Evolutionary conservation across 768 basidiomycete species (phyloP).

Genomic region (Podaxis sp.): DNA sequence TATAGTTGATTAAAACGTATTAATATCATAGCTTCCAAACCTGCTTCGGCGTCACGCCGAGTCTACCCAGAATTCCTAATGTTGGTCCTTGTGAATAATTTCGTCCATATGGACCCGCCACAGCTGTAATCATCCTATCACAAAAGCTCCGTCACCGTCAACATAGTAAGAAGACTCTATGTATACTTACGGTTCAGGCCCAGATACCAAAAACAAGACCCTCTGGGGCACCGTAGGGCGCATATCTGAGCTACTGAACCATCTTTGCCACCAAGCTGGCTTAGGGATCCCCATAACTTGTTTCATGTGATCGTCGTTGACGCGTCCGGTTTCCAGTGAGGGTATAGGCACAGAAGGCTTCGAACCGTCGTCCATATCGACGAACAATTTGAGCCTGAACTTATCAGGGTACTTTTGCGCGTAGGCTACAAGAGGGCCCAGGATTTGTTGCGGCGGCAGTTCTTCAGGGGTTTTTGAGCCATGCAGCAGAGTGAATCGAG

Average conservation of each 20-base stretch:
- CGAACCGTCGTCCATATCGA: conserved; percentile 42
- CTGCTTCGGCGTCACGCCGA: conserved; percentile 59
- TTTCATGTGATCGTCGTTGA: conserved; percentile 46
- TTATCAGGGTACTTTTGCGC: conserved; percentile 48
- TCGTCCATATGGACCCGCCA: conserved; percentile 73
- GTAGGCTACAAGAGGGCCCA: conserved; percentile 46
- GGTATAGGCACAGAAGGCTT: conserved; percentile 16
- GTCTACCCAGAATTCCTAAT: conserved; percentile 58
- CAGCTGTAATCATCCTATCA: conserved; percentile 65
- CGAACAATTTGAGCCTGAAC: conserved; percentile 58
- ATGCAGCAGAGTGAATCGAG: conserved; percentile 72
- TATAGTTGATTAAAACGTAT: not conserved
- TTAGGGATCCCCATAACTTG: conserved; percentile 29
- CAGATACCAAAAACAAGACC: conserved; percentile 73
- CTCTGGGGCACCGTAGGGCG: conserved; percentile 24
- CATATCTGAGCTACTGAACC: conserved; percentile 20
- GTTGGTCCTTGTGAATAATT: conserved; percentile 73
- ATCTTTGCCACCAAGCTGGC: conserved; percentile 28
- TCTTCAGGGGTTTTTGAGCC: conserved; percentile 57
- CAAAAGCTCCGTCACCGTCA: not conserved
- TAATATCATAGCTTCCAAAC: conserved; percentile 60
- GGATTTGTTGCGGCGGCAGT: conserved; percentile 62
- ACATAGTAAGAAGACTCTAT: not conserved
- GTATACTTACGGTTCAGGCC: conserved; percentile 69
- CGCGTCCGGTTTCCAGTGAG: conserved; percentile 44